Evolutionary conservation across 495 filamentous ascomycete genomes (phyloP).

Genomic region (Penicillium goetzii): DNA sequence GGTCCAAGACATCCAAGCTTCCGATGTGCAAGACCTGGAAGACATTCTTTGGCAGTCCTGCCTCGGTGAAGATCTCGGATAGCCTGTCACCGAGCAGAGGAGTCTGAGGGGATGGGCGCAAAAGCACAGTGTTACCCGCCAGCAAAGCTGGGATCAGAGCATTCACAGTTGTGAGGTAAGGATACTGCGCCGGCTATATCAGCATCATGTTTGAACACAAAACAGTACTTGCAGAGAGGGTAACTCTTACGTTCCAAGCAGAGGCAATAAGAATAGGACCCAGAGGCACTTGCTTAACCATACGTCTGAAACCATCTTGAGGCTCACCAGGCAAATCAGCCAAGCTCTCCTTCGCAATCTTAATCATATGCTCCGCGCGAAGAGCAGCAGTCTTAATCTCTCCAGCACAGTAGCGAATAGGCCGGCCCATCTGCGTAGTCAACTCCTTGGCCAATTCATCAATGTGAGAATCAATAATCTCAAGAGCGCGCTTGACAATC

Average conservation of each 20-base stretch:
- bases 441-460: conserved; percentile 82
- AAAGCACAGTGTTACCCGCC: conserved; percentile 83
- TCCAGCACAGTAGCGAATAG: conserved; percentile 80
- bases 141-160: conserved; percentile 86
- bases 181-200: conserved; percentile 63
- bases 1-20: conserved; percentile 69
- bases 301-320: conserved; percentile 84
- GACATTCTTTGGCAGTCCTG: conserved; percentile 78
- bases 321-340: conserved; percentile 69
- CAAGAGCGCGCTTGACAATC: conserved; percentile 77
- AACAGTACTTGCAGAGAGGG: neutral
- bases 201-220: neutral
- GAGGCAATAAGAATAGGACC: conserved; percentile 85
- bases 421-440: conserved; percentile 92
- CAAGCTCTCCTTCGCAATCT: conserved; percentile 72
- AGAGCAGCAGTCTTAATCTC: conserved; percentile 85
- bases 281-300: conserved; percentile 83
- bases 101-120: conserved; percentile 93
- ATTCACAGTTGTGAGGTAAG: conserved; percentile 90
- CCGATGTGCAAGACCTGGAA: conserved; percentile 90
- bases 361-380: conserved; percentile 80
- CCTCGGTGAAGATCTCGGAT: conserved; percentile 73
- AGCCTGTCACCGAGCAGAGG: conserved; percentile 85
- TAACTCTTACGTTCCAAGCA: conserved; percentile 85
- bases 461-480: conserved; percentile 65